Percentiles rank a stretch among this genome's conserved stretches.
phyloP scores from a whole-genome alignment of 225 moss, liverwort and hornwort species.

The Sphagnum tenellum region DNA sequence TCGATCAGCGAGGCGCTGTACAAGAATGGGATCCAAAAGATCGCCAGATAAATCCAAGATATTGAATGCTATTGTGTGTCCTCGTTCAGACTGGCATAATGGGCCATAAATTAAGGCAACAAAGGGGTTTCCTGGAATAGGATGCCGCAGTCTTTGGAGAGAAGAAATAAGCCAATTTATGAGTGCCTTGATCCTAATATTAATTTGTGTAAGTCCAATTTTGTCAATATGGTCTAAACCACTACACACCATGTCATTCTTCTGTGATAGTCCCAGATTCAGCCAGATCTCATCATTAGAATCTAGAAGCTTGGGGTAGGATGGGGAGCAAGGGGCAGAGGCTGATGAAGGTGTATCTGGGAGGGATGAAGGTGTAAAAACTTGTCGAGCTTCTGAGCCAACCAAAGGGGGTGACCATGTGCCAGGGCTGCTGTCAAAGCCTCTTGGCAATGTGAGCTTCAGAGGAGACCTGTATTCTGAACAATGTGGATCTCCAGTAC shows the following conservation, averaged over 20 bases:
- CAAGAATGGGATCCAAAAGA: conserved; percentile 27
- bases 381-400: conserved; percentile 27
- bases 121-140: conserved; percentile 27
- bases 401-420: conserved; percentile 28
- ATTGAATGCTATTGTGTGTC: conserved; percentile 43
- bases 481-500: no score
- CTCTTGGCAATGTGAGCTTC: conserved; percentile 37
- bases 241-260: conserved; percentile 24
- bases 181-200: conserved; percentile 39
- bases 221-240: conserved; percentile 46
- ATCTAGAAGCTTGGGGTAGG: conserved; percentile 9
- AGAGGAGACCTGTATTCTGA: conserved; percentile 27
- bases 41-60: conserved; percentile 28
- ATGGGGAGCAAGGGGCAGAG: conserved; percentile 48
- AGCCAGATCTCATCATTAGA: background rate
- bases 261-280: conserved; percentile 1
- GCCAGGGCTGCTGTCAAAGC: conserved; percentile 27
- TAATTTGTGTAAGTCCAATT: conserved; percentile 39
- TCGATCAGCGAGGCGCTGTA: conserved; percentile 56
- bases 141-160: conserved; percentile 34
- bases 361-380: conserved; percentile 31
- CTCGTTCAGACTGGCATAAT: conserved; percentile 39
- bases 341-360: conserved; percentile 38
- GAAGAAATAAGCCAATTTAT: conserved; percentile 50
- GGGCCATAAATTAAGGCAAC: conserved; percentile 49